Base-by-base conservation (phyloP, 306 rosid species). In the Phaseolus lunatus region DNA sequence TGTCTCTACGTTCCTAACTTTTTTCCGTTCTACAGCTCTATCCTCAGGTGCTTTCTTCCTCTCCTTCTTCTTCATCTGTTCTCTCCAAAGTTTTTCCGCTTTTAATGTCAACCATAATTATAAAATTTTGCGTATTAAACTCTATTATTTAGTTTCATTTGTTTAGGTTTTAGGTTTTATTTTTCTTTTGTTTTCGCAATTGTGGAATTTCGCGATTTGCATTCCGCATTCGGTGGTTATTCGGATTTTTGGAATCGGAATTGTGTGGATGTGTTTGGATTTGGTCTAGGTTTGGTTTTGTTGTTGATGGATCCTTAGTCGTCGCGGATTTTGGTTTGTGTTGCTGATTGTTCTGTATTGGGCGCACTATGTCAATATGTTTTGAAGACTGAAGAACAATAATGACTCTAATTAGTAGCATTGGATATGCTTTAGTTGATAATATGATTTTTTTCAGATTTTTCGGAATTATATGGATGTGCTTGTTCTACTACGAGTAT, bases 1-100 rank as follows among this genome's bases (percentile, higher is more conserved):
- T 22, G 11, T 35, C 76, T n/a, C 19, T 5, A 31, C 39, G 67
- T 43, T 59, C 56, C 35, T 61, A 5, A 53, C 82, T 53, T 62
- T 57, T 84, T 62, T 16, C 29, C 53, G 62, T 43, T 77, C 85
- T 33, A 62, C 81, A 15, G 56, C 61, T 48, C 47, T 58, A 78
- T 65, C 74, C 35, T 8, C 67, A 71, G 85, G 85, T 82, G 77
- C 48, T 67, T 31, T 27, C 19, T 75, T 48, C 72, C 61, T 37
- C 43, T 37, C 27, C 49, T 62, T 37, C 52, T 59, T 37, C 37
- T 31, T 31, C 35, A 12, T 50, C 57, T 39, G 15, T 59, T 79
- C 3, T 24, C 41, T 53, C 24, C 54, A 1, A 0, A 9, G 29
- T 44, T 39, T 16, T 49, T 12, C 5, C 5, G 2, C 23, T 57